Base-by-base conservation (phyloP, 1,284 basidiomycete genomes). In the Hortiboletus rubellus region DNA sequence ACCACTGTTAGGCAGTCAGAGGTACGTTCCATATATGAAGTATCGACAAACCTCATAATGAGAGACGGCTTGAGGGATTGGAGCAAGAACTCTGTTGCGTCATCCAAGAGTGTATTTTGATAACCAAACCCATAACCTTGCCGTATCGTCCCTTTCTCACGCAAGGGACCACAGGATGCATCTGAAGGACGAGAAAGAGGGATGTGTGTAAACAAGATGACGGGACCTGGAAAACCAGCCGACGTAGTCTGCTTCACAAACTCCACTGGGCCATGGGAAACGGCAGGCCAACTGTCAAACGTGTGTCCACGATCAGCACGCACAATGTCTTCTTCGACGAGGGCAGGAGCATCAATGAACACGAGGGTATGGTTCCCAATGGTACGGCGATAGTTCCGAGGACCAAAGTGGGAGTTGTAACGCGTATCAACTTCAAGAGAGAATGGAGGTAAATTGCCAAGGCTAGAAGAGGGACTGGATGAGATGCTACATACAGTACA, bases 81-180 rank as follows among this genome's bases (percentile, higher is more conserved):
- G 18, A 96, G 74, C 34, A 96, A 69, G 69, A 90, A 94, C 17
- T 77, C 68, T 3, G 86, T 85, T 7, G 89, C 89, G 52, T 87
- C 83, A 59, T 87, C 84, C 18, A 87, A 86, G 18, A 95, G 76
- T 50, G 86, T 83, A 60, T 89, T 94, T 72, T 95, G 87, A 71
- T 94, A 96, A 15, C 92, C 92, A 46, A 82, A 78, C 2, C 93
- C 92, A 22, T 83, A 84, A 7, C 90, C 91, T 63, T 89, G 82
- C 17, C 78, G 77, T 59, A 95, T 91, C 5, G 82, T 77, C 2
- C 89, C 87, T 44, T 76, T 78, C 70, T 95, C 92, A 53, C 93
- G 79, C 33, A 86, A 65, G 1, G 87, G 85, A 3, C 94, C 94
- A 68, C 94, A 96, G 1, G 75, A 73, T 0, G 87, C 83, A 4